phyloP scores from a whole-genome alignment of 257 asterid species.

The Nicotiana undulata region DNA sequence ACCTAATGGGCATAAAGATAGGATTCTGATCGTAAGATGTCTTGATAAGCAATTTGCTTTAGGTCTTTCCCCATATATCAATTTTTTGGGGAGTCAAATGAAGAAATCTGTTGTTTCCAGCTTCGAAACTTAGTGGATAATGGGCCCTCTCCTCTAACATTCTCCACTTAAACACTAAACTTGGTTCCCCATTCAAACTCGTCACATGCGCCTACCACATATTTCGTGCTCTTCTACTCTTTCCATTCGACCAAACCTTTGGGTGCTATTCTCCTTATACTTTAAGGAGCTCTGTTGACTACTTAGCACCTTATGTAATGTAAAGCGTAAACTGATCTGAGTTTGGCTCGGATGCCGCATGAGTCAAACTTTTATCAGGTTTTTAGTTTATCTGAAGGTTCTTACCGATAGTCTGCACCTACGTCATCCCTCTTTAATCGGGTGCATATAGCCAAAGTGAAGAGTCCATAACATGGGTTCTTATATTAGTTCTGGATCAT shows the following conservation, averaged over 20 bases:
- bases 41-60: background rate
- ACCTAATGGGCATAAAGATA: background rate
- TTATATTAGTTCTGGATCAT: background rate
- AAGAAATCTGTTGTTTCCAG: background rate
- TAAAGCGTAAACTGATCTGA: background rate
- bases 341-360: background rate
- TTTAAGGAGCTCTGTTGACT: background rate
- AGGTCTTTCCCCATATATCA: background rate
- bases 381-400: background rate
- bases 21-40: background rate
- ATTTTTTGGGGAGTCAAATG: background rate
- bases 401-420: background rate
- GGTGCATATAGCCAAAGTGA: background rate
- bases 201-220: background rate
- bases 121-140: background rate
- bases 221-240: background rate
- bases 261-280: background rate
- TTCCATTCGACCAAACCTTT: background rate
- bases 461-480: background rate
- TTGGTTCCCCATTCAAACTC: background rate
- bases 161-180: background rate
- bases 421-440: background rate
- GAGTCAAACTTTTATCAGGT: background rate
- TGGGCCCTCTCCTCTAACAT: background rate
- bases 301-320: background rate